phyloP scores from a whole-genome alignment of 2,329 filamentous ascomycete genomes.

The Aspergillus sp. region DNA sequence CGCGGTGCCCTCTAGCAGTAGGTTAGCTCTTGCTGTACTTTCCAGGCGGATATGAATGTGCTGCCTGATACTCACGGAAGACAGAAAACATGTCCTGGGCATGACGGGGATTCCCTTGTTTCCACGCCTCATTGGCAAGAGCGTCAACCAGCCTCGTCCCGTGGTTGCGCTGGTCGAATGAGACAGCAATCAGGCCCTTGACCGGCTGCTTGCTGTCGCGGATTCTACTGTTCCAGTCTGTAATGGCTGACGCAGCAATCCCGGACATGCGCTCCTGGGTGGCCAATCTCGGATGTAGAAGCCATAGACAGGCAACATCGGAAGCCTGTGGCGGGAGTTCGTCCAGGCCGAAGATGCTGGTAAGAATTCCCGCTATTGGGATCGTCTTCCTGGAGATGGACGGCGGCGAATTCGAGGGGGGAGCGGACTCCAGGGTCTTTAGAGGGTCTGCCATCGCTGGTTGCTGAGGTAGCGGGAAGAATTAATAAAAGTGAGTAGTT shows the following conservation, averaged over 20 bases:
- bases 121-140: conserved; percentile 68
- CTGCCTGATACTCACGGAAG: conserved; percentile 45
- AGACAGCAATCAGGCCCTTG: conserved; percentile 65
- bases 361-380: conserved; percentile 67
- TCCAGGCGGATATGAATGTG: background rate
- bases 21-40: background rate
- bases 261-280: conserved; percentile 64
- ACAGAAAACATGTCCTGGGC: conserved; percentile 86
- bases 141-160: conserved; percentile 61
- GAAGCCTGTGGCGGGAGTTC: conserved; percentile 53
- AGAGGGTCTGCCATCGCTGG: conserved; percentile 31
- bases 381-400: conserved; percentile 56
- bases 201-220: conserved; percentile 17
- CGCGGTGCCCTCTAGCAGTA: conserved; percentile 51
- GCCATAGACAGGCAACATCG: conserved; percentile 72
- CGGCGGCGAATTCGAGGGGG: conserved; percentile 16
- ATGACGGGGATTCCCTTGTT: conserved; percentile 66
- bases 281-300: conserved; percentile 71
- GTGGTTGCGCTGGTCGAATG: conserved; percentile 92
- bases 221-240: conserved; percentile 53
- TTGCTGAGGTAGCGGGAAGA: too few species aligned
- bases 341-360: conserved; percentile 70
- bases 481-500: too few species aligned
- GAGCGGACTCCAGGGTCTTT: conserved; percentile 20
- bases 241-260: conserved; percentile 59